These are phyloP conservation scores for Schwanniomyces occidentalis DNA, from an alignment of 805 yeast species.

Conservation along the genomic window DNA sequence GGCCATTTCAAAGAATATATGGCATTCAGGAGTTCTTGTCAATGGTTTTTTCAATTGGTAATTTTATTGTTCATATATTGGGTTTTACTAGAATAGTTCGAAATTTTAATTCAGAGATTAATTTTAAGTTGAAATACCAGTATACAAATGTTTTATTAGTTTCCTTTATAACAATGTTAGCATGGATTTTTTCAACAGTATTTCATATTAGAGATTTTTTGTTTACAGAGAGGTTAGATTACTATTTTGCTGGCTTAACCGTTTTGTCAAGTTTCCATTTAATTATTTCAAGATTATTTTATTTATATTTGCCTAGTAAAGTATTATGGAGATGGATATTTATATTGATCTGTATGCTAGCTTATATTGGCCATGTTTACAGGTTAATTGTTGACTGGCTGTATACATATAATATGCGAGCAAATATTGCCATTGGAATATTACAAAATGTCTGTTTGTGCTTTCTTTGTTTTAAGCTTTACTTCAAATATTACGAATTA, in stretches of 20 bases:
- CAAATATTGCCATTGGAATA: conserved; percentile 77
- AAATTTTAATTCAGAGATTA: conserved; percentile 9
- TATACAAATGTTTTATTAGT: conserved; percentile 44
- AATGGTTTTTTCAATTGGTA: conserved; percentile 68
- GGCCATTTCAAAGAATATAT: conserved; percentile 84
- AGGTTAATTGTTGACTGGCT: conserved; percentile 76
- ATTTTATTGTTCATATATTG: conserved; percentile 48
- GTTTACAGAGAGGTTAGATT: conserved; percentile 82
- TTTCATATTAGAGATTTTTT: conserved; percentile 86
- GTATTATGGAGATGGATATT: conserved; percentile 30
- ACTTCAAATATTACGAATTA: conserved; percentile 27
- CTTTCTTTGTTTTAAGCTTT: conserved; percentile 30
- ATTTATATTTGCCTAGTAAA: conserved; percentile 48
- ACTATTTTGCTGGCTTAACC: conserved; percentile 89
- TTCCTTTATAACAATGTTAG: conserved; percentile 68
- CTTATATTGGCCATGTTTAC: conserved; percentile 64
- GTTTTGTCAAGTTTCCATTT: conserved; percentile 79
- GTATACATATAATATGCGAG: conserved; percentile 91
- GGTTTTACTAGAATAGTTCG: conserved; percentile 38
- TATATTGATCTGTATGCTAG: conserved; percentile 41
- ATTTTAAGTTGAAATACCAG: conserved; percentile 9
- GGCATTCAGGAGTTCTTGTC: conserved; percentile 87
- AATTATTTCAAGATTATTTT: conserved; percentile 58
- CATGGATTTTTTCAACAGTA: conserved; percentile 85
- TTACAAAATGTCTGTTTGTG: conserved; percentile 57